Percentiles rank a stretch among this genome's conserved stretches.
These are phyloP conservation scores for Phialophora expanda DNA, from an alignment of 2,329 filamentous ascomycete species.

Conservation along the genomic window DNA sequence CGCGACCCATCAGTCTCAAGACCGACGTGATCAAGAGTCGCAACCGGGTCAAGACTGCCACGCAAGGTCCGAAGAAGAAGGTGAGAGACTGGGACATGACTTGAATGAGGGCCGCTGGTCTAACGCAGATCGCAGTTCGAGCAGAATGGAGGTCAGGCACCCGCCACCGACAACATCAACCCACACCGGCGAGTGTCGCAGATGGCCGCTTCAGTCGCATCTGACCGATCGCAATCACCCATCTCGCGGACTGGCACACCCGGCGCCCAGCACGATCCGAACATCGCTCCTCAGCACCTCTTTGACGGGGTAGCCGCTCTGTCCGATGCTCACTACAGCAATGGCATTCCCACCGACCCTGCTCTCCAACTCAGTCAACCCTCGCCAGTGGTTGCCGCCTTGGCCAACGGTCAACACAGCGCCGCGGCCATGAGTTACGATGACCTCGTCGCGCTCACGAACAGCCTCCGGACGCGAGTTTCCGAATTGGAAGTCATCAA, in stretches of 20 bases:
- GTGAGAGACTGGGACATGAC: constrained; percentile 54
- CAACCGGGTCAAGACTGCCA: constrained; percentile 92
- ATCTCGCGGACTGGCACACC: constrained; percentile 81
- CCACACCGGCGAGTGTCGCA: constrained; percentile 70
- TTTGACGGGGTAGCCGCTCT: constrained; percentile 72
- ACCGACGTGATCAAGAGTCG: constrained; percentile 99
- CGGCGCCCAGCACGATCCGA: constrained; percentile 69
- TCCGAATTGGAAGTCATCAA: constrained; percentile 96
- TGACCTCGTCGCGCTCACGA: constrained; percentile 79
- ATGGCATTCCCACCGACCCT: constrained; percentile 59
- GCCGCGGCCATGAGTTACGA: constrained; percentile 74
- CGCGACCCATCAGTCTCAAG: constrained; percentile 94
- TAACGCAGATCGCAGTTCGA: constrained; percentile 50
- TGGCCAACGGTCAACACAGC: constrained; percentile 65
- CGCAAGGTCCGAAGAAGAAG: constrained; percentile 80
- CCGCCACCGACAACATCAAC: constrained; percentile 62
- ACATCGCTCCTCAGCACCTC: constrained; percentile 74
- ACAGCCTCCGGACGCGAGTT: constrained; percentile 89
- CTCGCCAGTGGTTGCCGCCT: constrained; percentile 61
- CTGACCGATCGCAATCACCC: constrained; percentile 77
- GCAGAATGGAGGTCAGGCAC: constrained; percentile 63
- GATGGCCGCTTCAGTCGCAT: constrained; percentile 72
- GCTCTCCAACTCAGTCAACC: constrained; percentile 60
- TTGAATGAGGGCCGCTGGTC: background rate
- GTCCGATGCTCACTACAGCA: constrained; percentile 69